These are phyloP conservation scores for Cryptococcus amylolentus DNA, from an alignment of 1,284 basidiomycete species.

Conservation along the genomic window DNA sequence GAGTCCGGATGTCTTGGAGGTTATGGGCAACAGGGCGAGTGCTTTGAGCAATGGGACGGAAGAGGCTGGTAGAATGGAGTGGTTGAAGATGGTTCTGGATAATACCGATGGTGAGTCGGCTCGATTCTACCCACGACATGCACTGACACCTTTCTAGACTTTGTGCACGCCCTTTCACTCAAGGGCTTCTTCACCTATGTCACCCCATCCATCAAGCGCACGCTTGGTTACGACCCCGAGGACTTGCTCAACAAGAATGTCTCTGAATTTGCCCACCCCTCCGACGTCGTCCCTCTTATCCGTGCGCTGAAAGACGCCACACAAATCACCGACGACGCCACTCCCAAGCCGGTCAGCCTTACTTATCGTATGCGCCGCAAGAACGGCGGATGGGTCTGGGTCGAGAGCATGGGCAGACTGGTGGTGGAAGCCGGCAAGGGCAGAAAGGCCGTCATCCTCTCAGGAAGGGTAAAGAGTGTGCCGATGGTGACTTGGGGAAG, in stretches of 20 bases:
- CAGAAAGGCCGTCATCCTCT: conserved; percentile 79
- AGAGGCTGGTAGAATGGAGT: conserved; percentile 45
- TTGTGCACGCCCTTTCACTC: conserved; percentile 84
- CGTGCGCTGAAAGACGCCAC: conserved; percentile 82
- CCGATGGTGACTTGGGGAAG: conserved; percentile 62
- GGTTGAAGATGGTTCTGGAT: conserved; percentile 63
- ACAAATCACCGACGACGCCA: conserved; percentile 39
- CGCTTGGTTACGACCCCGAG: conserved; percentile 74
- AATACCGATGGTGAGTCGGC: conserved; percentile 50
- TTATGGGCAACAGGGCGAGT: conserved; percentile 31
- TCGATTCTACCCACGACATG: neutral
- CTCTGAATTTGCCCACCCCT: conserved; percentile 76
- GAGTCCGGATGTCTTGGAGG: conserved; percentile 32
- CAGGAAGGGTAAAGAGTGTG: conserved; percentile 67
- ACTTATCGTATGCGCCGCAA: conserved; percentile 72
- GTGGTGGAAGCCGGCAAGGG: conserved; percentile 86
- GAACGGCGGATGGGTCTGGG: conserved; percentile 69
- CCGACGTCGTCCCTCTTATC: conserved; percentile 85
- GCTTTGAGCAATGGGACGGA: conserved; percentile 25
- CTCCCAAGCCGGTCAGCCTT: conserved; percentile 60
- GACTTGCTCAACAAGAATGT: conserved; percentile 77
- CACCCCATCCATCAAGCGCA: conserved; percentile 69
- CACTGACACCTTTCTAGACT: conserved; percentile 58
- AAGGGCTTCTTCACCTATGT: conserved; percentile 93
- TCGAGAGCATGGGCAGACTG: conserved; percentile 77